Conservation (phyloP, 495 filamentous ascomycete species). For the Delitschia confertaspora region DNA sequence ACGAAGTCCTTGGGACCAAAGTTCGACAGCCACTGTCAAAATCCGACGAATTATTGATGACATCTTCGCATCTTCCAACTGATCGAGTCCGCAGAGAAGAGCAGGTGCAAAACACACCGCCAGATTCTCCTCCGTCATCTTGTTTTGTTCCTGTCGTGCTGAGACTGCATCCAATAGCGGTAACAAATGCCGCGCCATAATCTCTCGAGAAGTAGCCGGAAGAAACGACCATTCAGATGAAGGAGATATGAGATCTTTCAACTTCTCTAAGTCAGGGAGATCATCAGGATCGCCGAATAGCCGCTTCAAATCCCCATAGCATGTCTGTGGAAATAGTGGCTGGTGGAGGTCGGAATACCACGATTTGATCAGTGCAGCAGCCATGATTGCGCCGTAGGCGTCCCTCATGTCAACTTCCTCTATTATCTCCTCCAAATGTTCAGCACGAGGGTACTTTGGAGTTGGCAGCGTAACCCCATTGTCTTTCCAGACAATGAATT, state of each 20-base stretch:
- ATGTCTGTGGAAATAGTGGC: constrained; percentile 41
- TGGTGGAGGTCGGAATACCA: constrained; percentile 48
- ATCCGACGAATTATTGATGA: constrained; percentile 38
- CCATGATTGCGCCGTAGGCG: constrained; percentile 44
- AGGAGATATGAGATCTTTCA: constrained; percentile 32
- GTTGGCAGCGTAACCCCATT: constrained; percentile 27
- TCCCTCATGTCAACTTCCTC: constrained; percentile 40
- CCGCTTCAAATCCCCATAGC: constrained; percentile 37
- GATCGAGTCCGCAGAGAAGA: constrained; percentile 37
- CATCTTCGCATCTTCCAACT: constrained; percentile 41
- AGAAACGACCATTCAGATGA: constrained; percentile 37
- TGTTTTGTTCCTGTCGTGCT: constrained; percentile 38
- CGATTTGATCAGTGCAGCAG: constrained; percentile 44
- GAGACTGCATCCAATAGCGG: constrained; percentile 43
- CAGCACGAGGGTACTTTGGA: constrained; percentile 26
- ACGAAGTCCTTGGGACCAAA: constrained; percentile 32
- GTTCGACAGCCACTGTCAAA: constrained; percentile 36
- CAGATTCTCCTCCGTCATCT: constrained; percentile 46
- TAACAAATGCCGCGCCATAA: constrained; percentile 44
- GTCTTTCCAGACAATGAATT: constrained; percentile 45
- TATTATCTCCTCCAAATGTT: constrained; percentile 28
- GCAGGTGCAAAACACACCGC: constrained; percentile 44
- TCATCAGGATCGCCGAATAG: constrained; percentile 30
- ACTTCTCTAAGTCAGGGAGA: constrained; percentile 23
- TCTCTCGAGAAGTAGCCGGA: constrained; percentile 35